Evolutionary conservation across 768 basidiomycete genomes (phyloP), one percentile per base, ranked within the genome.

Genomic region (Boletus subcaerulescens): DNA sequence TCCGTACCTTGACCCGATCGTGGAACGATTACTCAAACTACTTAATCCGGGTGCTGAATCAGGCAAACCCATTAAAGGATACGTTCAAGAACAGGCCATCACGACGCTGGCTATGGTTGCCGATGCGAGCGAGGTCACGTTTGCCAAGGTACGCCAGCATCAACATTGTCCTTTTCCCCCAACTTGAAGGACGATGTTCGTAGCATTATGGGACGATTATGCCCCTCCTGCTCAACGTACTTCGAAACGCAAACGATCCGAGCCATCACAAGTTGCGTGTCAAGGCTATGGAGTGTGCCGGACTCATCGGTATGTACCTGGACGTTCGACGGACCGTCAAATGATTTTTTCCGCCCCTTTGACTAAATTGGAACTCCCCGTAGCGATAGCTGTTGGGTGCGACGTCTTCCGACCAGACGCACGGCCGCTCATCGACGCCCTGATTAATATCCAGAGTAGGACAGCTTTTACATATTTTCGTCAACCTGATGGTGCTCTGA

Each of bases 231-330:
- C 66, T 94, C 57, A 85, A 83, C 52, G 87, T 93, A 0, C 77
- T 96, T 46, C 74, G 81, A 18, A 87, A 89, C 45, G 87, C 88
- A 12, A 85, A 84, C 41, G 81, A 82, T 7, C 67, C 78, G 1
- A 84, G 86, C 48, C 86, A 89, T 67, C 75, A 78, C 24, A 86
- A 85, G 65, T 63, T 94, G 48, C 76, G 89, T 22, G 80, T 84
- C 39, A 91, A 93, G 65, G 90, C 91, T 1, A 93, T 96, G 89
- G 93, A 95, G 65, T 93, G 92, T 68, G 91, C 90, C 0, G 89
- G 89, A 9, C 74, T 93, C 20, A 87, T 92, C 56, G 92, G 92
- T 92, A 39, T 17, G 82, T 69, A 22, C 42, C 59, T 53, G 43
- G 33, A 43, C 13, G 17, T 33, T n/a, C 17, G 38, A 46, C 18